Percentiles rank a stretch among this genome's conserved stretches.
Conservation (phyloP, 768 basidiomycete species). For the Lentinula boryana region DNA sequence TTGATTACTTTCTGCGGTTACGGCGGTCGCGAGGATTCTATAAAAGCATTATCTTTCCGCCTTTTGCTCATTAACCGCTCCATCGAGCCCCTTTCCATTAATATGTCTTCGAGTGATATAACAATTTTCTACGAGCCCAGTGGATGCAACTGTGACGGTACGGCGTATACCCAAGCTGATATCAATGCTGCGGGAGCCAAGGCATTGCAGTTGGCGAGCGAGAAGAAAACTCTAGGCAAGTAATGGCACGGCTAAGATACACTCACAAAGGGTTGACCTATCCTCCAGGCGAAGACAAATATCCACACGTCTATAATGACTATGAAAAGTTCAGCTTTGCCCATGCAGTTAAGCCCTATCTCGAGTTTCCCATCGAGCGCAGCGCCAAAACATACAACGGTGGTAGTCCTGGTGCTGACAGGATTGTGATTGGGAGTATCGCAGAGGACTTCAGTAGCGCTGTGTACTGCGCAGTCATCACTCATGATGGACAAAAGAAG, state of each 20-base stretch:
- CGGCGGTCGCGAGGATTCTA: background rate
- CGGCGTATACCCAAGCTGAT: slow-evolving; percentile 2
- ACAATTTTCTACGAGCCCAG: slow-evolving; percentile 5
- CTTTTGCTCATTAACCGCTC: background rate
- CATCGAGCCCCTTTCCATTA: background rate
- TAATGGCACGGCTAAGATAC: background rate
- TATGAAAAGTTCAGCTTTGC: slow-evolving; percentile 7
- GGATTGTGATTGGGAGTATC: slow-evolving; percentile 12
- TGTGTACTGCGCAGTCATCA: slow-evolving; percentile 8
- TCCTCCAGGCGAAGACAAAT: slow-evolving; percentile 5
- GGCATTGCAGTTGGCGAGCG: slow-evolving; percentile 6
- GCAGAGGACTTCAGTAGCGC: slow-evolving; percentile 5
- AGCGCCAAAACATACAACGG: slow-evolving; percentile 12
- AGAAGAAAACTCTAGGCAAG: slow-evolving; percentile 6
- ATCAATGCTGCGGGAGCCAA: slow-evolving; percentile 5
- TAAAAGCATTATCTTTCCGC: background rate
- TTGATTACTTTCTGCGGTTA: background rate
- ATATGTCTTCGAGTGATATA: background rate
- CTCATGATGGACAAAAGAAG: slow-evolving; percentile 5
- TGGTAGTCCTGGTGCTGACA: slow-evolving; percentile 22
- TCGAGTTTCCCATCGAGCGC: slow-evolving; percentile 5
- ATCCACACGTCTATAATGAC: slow-evolving; percentile 11
- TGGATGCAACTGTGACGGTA: slow-evolving; percentile 8
- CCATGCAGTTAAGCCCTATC: slow-evolving; percentile 7
- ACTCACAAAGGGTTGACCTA: background rate